A percentile compares a stretch with the other conserved stretches of the same genome.
Evolutionary conservation across 306 rosid genomes (phyloP).

Genomic region (Gastrolobium bilobum): DNA sequence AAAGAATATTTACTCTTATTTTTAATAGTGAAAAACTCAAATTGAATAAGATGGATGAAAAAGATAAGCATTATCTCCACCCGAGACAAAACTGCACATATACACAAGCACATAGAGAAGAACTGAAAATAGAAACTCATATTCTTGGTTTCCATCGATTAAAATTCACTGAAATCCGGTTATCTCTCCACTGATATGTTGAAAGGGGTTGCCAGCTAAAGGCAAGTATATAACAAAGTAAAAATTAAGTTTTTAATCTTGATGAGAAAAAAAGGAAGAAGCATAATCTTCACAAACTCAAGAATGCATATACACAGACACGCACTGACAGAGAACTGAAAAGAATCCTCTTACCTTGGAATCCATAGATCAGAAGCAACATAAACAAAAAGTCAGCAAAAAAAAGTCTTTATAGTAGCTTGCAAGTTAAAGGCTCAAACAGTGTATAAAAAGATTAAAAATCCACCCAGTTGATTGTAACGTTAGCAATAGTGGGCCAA

Average conservation of each 20-base stretch:
- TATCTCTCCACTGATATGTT: neutral
- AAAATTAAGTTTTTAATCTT: constrained; percentile 32
- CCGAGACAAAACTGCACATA: neutral
- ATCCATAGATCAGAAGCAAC: constrained; percentile 42
- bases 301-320: neutral
- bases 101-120: neutral
- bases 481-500: constrained; percentile 34
- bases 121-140: neutral
- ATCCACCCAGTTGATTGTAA: constrained; percentile 11
- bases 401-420: neutral
- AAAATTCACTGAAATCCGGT: neutral
- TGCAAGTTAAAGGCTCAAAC: constrained; percentile 3
- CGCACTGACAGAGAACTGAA: constrained; percentile 1
- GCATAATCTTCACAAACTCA: constrained; percentile 38
- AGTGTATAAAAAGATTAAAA: neutral
- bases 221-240: neutral
- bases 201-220: constrained; percentile 20
- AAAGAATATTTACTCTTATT: too few species aligned
- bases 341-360: constrained; percentile 37
- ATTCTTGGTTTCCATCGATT: constrained; percentile 7
- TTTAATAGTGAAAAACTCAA: constrained; percentile 2
- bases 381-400: neutral
- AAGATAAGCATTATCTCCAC: constrained; percentile 16
- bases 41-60: neutral
- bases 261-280: neutral